Evolutionary conservation across 75 land plant species (phyloP), one percentile per base, ranked within the genome.

Genomic region (Pinus albicaulis): DNA sequence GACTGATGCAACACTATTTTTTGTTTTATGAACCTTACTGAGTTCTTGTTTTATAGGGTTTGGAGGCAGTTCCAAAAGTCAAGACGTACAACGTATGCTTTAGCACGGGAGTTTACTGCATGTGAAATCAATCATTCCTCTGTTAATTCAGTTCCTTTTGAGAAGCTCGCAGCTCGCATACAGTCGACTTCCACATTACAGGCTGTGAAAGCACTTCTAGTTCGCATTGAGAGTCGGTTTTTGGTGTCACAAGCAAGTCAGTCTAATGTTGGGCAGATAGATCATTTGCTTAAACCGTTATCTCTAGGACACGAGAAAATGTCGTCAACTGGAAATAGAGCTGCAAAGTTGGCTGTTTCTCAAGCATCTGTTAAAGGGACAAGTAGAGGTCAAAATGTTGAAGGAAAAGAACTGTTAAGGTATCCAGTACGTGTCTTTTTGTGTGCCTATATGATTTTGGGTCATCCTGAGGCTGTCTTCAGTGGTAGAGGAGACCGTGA

Each of bases 391-490:
- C 84, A 26, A 52, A 44, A 72, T 11, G 17, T 68, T 20, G 81
- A 74, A 41, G 41, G 25, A 28, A 88, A 76, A 60, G 85, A 89
- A 55, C 34, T 81, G 70, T 86, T 84, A n/a, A 92, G 99, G 76
- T 98, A 98, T 74, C 91, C 90, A 48, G 92, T 82, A 34, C 87
- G 99, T 36, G 86, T 93, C 17, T 91, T 92, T 17, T 90, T 98
- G 26, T 95, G 99, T 89, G 98, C 99, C 17, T 98, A 95, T 71
- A 98, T 98, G 98, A 98, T 98, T 63, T 63, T 91, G 74, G 92
- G 96, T 10, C 99, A 98, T 76, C 99, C 99, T 10, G 92, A 95
- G 78, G 99, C 94, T 2, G 99, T 98, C 73, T 87, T 95, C 62
- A 95, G 98, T 84, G 86, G 88, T 5, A 82, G 74, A 78, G 99